Conservation (phyloP, 192 early-diverging fungal species). For the Dispira parvispora region DNA sequence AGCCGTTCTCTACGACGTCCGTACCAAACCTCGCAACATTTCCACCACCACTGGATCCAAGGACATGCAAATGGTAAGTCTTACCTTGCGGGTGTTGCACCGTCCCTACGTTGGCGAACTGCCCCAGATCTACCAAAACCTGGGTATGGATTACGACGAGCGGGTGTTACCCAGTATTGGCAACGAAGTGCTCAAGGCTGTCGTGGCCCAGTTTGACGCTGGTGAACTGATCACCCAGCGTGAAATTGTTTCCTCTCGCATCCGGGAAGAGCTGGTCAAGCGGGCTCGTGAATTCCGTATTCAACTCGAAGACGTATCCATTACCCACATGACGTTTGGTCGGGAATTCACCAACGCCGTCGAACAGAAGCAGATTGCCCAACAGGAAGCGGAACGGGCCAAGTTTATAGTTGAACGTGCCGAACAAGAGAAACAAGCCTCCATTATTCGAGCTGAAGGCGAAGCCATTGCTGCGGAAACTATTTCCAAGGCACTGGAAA, state of each 20-base stretch:
- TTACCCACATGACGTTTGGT: constrained; percentile 98
- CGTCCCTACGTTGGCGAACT: constrained; percentile 62
- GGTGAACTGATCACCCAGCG: constrained; percentile 96
- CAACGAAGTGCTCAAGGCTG: constrained; percentile 96
- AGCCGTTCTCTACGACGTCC: constrained; percentile 78
- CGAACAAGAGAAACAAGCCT: constrained; percentile 94
- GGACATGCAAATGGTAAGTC: constrained; percentile 97
- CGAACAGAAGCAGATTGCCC: constrained; percentile 96
- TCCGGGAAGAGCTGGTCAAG: constrained; percentile 82
- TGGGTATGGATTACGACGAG: constrained; percentile 95
- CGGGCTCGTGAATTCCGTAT: constrained; percentile 92
- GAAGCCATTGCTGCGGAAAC: constrained; percentile 84
- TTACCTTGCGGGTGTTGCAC: constrained; percentile 86
- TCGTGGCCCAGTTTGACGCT: constrained; percentile 98
- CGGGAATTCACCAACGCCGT: constrained; percentile 98
- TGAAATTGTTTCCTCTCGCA: constrained; percentile 80
- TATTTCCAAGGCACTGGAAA: constrained; percentile 75
- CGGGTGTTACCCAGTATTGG: constrained; percentile 93
- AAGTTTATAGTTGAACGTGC: constrained; percentile 97
- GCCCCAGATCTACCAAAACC: constrained; percentile 69
- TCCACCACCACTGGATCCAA: constrained; percentile 98
- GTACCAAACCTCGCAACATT: constrained; percentile 91
- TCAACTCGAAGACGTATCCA: constrained; percentile 92
- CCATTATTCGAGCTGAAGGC: constrained; percentile 95
- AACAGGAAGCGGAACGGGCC: constrained; percentile 98